Conservation (phyloP, 495 filamentous ascomycete genomes). For the Penicillium roqueforti region DNA sequence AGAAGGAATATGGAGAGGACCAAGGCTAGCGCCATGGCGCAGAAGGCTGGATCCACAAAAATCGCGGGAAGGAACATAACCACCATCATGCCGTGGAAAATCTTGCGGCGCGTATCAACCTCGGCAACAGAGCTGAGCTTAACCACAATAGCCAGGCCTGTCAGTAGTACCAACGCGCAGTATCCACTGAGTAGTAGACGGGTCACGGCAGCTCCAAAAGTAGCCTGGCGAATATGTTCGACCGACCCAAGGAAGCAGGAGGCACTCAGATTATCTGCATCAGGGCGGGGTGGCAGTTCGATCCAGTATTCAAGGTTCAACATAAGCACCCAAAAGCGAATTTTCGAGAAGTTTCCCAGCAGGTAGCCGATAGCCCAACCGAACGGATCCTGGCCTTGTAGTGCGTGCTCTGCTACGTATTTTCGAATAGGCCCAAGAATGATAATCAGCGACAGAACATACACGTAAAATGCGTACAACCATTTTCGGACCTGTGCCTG, state of each 20-base stretch:
- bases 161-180: slow-evolving; percentile 61
- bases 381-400: slow-evolving; percentile 73
- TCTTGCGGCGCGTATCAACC: slow-evolving; percentile 95
- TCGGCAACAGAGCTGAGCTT: slow-evolving; percentile 66
- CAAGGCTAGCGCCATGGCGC: slow-evolving; percentile 68
- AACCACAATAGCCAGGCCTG: slow-evolving; percentile 70
- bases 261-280: slow-evolving; percentile 23
- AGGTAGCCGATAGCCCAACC: slow-evolving; percentile 91
- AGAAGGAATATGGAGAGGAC: slow-evolving; percentile 79
- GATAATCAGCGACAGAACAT: slow-evolving; percentile 56
- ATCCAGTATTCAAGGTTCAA: slow-evolving; percentile 72
- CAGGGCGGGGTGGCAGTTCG: slow-evolving; percentile 55
- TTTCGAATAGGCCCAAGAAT: slow-evolving; percentile 67
- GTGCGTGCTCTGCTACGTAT: slow-evolving; percentile 61
- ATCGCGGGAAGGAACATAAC: slow-evolving; percentile 85
- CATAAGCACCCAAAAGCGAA: slow-evolving; percentile 61
- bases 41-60: slow-evolving; percentile 80
- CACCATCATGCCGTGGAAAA: slow-evolving; percentile 98
- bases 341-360: slow-evolving; percentile 69
- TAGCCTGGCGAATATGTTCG: slow-evolving; percentile 51
- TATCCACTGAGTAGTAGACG: slow-evolving; percentile 74
- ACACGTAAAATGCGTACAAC: slow-evolving; percentile 77
- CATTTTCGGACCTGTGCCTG: slow-evolving; percentile 76
- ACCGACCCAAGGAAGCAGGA: slow-evolving; percentile 52
- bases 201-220: slow-evolving; percentile 71